Evolutionary conservation across 768 basidiomycete species (phyloP).

Genomic region (Mycena crocata): DNA sequence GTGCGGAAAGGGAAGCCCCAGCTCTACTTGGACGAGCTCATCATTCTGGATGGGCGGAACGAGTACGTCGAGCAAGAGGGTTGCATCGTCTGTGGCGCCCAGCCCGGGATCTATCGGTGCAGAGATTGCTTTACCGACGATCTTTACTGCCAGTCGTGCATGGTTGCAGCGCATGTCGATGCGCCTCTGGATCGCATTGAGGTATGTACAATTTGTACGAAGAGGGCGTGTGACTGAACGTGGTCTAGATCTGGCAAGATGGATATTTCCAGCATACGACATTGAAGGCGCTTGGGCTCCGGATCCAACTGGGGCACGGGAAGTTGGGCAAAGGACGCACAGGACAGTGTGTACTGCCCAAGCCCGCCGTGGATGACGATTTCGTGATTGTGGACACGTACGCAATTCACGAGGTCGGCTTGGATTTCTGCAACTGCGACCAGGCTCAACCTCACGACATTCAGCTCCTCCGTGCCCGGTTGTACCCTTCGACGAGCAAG

Average conservation of each 20-base stretch:
- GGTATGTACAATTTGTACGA: slow-evolving; percentile 8
- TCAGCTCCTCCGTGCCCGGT: slow-evolving; percentile 46
- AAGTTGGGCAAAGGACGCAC: background rate
- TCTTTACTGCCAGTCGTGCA: slow-evolving; percentile 28
- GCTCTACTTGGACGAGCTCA: slow-evolving; percentile 4
- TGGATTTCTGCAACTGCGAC: slow-evolving; percentile 33
- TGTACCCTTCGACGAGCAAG: slow-evolving; percentile 44
- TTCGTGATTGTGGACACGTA: slow-evolving; percentile 23
- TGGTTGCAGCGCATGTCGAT: slow-evolving; percentile 20
- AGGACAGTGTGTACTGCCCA: background rate
- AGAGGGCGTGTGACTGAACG: background rate
- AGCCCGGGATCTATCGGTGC: slow-evolving; percentile 25
- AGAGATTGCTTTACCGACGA: slow-evolving; percentile 25
- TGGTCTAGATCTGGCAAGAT: slow-evolving; percentile 26
- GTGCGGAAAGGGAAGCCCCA: slow-evolving; percentile 8
- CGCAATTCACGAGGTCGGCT: slow-evolving; percentile 19
- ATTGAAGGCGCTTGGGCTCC: slow-evolving; percentile 32
- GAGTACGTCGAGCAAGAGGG: background rate
- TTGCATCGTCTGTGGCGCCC: background rate
- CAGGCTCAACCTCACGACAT: slow-evolving; percentile 30
- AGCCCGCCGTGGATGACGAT: background rate
- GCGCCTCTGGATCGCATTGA: slow-evolving; percentile 30
- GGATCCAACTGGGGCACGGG: slow-evolving; percentile 31
- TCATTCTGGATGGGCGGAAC: background rate
- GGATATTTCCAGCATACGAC: slow-evolving; percentile 18